phyloP scores from a whole-genome alignment of 345 rosid genomes.

The Theobroma cacao region DNA sequence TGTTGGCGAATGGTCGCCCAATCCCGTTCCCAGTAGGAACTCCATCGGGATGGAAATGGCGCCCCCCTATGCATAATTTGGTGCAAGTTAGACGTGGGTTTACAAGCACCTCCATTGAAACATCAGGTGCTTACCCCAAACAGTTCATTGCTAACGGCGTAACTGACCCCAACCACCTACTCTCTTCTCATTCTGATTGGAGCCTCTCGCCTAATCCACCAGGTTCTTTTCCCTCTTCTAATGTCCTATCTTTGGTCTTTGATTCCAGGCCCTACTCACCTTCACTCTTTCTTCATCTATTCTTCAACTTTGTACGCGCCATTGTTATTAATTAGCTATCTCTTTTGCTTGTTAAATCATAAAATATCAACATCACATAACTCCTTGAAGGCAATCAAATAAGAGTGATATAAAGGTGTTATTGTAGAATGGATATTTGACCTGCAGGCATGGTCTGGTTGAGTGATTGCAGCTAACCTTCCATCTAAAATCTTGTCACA shows the following conservation, averaged over 20 bases:
- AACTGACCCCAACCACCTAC: constrained; percentile 25
- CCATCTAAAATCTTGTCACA: too few species aligned
- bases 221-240: background rate
- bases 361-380: too few species aligned
- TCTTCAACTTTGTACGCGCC: background rate
- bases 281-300: background rate
- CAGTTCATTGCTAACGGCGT: constrained; percentile 47
- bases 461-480: too few species aligned
- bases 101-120: constrained; percentile 37
- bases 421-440: too few species aligned
- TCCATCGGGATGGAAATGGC: constrained; percentile 5
- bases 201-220: constrained; percentile 15
- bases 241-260: background rate
- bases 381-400: too few species aligned
- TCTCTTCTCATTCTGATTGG: constrained; percentile 26
- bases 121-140: constrained; percentile 37
- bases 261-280: too few species aligned
- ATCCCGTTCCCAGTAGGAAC: background rate
- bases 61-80: background rate
- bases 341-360: background rate
- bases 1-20: constrained; percentile 13
- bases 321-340: too few species aligned
- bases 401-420: too few species aligned
- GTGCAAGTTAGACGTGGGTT: constrained; percentile 25
- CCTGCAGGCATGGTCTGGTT: too few species aligned